Conservation (phyloP, 208 protist genomes). For the Acanthamoeba lenticulata region DNA sequence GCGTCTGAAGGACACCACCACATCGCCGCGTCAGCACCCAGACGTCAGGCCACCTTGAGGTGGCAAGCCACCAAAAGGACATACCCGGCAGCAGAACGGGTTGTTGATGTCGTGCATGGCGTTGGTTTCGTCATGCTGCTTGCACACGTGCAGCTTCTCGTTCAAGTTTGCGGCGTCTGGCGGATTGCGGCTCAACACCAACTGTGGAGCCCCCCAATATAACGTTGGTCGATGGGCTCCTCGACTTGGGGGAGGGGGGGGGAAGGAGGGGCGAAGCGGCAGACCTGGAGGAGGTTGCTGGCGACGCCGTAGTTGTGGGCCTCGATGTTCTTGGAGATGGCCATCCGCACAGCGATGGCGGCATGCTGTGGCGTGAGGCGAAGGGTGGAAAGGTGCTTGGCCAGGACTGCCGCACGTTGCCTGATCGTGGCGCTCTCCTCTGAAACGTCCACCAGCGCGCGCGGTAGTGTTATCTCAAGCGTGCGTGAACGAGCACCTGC, state of each 20-base stretch:
- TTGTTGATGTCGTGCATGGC: not conserved
- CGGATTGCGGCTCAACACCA: constrained; percentile 15
- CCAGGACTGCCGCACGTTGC: not conserved
- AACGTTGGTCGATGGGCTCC: no score
- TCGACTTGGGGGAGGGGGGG: not conserved
- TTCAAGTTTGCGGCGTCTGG: constrained; percentile 12
- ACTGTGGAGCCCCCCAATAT: no score
- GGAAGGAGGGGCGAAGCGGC: not conserved
- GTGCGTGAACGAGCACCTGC: not conserved
- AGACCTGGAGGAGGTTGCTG: constrained; percentile 16
- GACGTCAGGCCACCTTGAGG: no score
- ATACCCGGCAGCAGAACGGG: not conserved
- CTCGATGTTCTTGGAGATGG: not conserved
- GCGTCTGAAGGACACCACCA: not conserved
- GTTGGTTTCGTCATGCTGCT: not conserved
- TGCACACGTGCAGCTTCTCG: constrained; percentile 35
- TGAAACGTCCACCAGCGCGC: no score
- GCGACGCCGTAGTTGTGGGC: constrained; percentile 22
- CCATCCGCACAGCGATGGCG: constrained; percentile 6
- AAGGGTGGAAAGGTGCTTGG: not conserved
- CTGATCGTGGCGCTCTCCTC: not conserved
- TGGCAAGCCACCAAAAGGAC: no score
- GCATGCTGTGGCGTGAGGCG: not conserved
- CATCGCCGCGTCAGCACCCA: no score
- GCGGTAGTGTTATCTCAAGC: not conserved